A percentile compares a stretch with the other conserved stretches of the same genome.
Conservation (phyloP, 78 protist species). For the Acrasis kona region DNA sequence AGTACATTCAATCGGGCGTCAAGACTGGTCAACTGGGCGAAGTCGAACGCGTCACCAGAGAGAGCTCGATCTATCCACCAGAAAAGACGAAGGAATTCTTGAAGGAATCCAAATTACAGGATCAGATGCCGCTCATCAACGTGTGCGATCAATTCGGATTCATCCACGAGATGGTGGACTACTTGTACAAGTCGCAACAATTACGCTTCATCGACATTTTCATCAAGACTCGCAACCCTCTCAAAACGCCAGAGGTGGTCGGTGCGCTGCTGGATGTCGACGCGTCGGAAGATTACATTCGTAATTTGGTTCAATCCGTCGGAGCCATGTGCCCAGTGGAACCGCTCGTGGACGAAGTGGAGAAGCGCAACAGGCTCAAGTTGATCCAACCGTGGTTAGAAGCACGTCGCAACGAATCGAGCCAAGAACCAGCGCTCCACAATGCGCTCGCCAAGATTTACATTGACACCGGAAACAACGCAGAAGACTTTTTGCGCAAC, state of each 20-base stretch:
- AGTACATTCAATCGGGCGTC: slow-evolving; percentile 96
- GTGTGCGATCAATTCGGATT: slow-evolving; percentile 95
- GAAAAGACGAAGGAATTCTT: slow-evolving; percentile 86
- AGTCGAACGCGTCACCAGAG: slow-evolving; percentile 94
- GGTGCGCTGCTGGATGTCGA: slow-evolving; percentile 94
- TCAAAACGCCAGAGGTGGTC: slow-evolving; percentile 86
- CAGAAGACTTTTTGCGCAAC: slow-evolving; percentile 86
- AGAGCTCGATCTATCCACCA: slow-evolving; percentile 80
- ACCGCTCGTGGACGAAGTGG: slow-evolving; percentile 85
- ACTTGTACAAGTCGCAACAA: slow-evolving; percentile 73
- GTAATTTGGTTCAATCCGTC: slow-evolving; percentile 61
- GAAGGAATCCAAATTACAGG: slow-evolving; percentile 85
- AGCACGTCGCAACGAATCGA: slow-evolving; percentile 62
- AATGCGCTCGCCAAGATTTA: slow-evolving; percentile 98
- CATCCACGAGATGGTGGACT: slow-evolving; percentile 91
- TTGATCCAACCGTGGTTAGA: slow-evolving; percentile 95
- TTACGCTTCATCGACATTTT: slow-evolving; percentile 87
- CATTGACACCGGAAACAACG: slow-evolving; percentile 79
- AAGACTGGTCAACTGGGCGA: slow-evolving; percentile 81
- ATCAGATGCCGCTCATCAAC: slow-evolving; percentile 94
- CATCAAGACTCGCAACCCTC: slow-evolving; percentile 84
- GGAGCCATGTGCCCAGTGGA: slow-evolving; percentile 76
- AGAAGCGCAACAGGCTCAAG: slow-evolving; percentile 92
- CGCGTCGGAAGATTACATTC: slow-evolving; percentile 83
- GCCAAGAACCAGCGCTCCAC: slow-evolving; percentile 86